These are phyloP conservation scores for Nothophoma quercina DNA, from an alignment of 2,329 filamentous ascomycete genomes.

Conservation along the genomic window DNA sequence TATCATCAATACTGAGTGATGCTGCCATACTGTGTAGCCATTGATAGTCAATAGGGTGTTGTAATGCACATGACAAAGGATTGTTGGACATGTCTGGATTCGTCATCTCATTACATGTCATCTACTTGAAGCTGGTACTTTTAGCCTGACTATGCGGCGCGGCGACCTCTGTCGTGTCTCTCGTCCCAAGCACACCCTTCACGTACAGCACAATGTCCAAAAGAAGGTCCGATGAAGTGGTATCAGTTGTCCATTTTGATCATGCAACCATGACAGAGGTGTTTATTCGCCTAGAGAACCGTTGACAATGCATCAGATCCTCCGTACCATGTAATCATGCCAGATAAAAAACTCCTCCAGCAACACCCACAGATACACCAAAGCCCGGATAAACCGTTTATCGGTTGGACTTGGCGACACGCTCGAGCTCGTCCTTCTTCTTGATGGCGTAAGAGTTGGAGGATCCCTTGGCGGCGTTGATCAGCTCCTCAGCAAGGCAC, in stretches of 20 bases:
- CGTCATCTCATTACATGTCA: conserved; percentile 17
- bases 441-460: conserved; percentile 99
- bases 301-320: conserved; percentile 46
- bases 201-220: conserved; percentile 17
- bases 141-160: conserved; percentile 5
- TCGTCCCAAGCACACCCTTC: conserved; percentile 15
- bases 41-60: too few species aligned
- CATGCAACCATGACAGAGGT: conserved; percentile 52
- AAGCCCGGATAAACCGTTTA: conserved; percentile 67
- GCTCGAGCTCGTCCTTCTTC: conserved; percentile 99
- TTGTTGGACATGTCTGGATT: conserved; percentile 15
- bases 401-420: conserved; percentile 99
- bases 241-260: conserved; percentile 48
- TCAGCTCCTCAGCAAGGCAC: conserved; percentile 99
- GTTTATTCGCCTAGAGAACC: conserved; percentile 50
- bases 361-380: conserved; percentile 37
- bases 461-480: conserved; percentile 99
- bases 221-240: conserved; percentile 28
- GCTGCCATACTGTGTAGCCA: too few species aligned
- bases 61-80: background rate
- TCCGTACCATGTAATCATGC: conserved; percentile 41
- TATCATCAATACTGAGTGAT: too few species aligned
- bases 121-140: conserved; percentile 16
- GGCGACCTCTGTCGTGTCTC: conserved; percentile 5
- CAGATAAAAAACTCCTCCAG: conserved; percentile 48